Evolutionary conservation across 1,139 yeast species (phyloP).

Genomic region (Pichia sp.): DNA sequence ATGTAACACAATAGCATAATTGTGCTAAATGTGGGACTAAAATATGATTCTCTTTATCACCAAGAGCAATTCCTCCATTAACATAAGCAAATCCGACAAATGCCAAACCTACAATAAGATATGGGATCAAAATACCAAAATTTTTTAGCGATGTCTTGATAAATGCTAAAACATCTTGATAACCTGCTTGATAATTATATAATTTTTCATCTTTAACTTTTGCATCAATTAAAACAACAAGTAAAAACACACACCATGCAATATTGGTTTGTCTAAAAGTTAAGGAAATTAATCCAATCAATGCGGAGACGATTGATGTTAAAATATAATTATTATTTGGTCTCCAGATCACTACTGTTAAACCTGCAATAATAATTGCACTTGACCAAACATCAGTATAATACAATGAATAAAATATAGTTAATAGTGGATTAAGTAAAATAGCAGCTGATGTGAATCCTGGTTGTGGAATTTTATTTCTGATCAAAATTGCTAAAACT

Average conservation of each 20-base stretch:
- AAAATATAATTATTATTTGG: slow-evolving; percentile 19
- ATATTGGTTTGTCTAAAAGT: slow-evolving; percentile 87
- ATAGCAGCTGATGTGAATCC: slow-evolving; percentile 47
- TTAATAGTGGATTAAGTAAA: slow-evolving; percentile 60
- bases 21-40: slow-evolving; percentile 73
- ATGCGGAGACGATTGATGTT: slow-evolving; percentile 33
- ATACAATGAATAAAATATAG: slow-evolving; percentile 67
- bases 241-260: slow-evolving; percentile 71
- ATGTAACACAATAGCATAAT: slow-evolving; percentile 67
- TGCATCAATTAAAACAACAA: slow-evolving; percentile 50
- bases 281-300: slow-evolving; percentile 52
- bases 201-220: slow-evolving; percentile 32
- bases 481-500: slow-evolving; percentile 36
- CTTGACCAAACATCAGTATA: slow-evolving; percentile 96
- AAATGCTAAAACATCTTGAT: slow-evolving; percentile 25
- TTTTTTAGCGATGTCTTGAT: slow-evolving; percentile 26
- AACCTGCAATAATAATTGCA: slow-evolving; percentile 50
- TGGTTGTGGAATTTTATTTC: slow-evolving; percentile 29
- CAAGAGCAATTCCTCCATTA: slow-evolving; percentile 79
- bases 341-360: slow-evolving; percentile 34
- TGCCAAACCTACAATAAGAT: slow-evolving; percentile 39
- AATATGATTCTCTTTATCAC: slow-evolving; percentile 82
- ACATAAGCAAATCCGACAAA: slow-evolving; percentile 52
- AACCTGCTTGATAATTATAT: slow-evolving; percentile 29
- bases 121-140: slow-evolving; percentile 43